Evolutionary conservation across 2,329 filamentous ascomycete genomes (phyloP).

Genomic region (Talaromyces sp.): DNA sequence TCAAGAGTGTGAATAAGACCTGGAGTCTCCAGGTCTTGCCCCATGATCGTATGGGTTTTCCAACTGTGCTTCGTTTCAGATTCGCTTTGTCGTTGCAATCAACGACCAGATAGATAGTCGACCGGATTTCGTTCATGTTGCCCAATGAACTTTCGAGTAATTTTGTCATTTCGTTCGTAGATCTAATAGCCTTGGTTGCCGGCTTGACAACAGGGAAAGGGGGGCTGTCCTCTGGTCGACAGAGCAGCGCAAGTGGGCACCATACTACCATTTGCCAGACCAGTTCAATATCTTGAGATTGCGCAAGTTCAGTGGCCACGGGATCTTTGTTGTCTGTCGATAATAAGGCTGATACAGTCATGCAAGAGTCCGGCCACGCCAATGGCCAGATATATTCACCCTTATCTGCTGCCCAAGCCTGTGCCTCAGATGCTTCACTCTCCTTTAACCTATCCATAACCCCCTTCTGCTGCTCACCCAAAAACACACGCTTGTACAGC

Average conservation of each 20-base stretch:
- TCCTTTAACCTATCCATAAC: background rate
- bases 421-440: background rate
- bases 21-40: conserved; percentile 15
- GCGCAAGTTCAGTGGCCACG: background rate
- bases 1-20: conserved; percentile 1
- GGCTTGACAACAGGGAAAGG: conserved; percentile 1
- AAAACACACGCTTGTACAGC: conserved; percentile 1
- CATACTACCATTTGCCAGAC: conserved; percentile 12
- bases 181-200: background rate
- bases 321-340: background rate
- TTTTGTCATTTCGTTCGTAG: conserved; percentile 7
- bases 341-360: background rate
- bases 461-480: background rate
- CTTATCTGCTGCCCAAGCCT: background rate
- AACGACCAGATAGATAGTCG: background rate
- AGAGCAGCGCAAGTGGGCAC: conserved; percentile 2
- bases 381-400: background rate
- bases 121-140: background rate
- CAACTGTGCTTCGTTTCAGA: conserved; percentile 1
- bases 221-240: background rate
- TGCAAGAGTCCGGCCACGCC: conserved; percentile 6
- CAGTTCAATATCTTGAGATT: background rate
- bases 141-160: conserved; percentile 3
- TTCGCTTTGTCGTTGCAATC: background rate
- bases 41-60: conserved; percentile 10